Conservation (phyloP, 352 stramenopile species). For the Phytopythium sindhum region DNA sequence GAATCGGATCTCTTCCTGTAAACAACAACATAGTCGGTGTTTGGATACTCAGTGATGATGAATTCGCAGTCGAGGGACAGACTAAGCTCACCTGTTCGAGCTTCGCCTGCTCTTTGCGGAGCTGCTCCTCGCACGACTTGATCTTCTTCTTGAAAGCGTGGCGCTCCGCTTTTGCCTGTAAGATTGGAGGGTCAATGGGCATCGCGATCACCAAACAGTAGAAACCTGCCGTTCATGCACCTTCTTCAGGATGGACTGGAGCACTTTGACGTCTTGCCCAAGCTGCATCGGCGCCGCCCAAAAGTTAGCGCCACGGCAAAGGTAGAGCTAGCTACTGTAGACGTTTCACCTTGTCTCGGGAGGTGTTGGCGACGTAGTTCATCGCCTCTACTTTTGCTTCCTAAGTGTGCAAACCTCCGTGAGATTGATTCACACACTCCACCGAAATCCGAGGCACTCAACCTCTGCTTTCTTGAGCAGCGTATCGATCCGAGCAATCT, state of each 20-base stretch:
- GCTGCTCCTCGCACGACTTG: conserved; percentile 54
- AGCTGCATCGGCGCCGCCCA: conserved; percentile 30
- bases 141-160: conserved; percentile 83
- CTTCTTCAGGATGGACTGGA: conserved; percentile 78
- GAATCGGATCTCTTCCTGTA: conserved; percentile 70
- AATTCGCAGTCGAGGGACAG: not conserved
- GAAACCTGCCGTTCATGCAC: conserved; percentile 9
- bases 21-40: no score
- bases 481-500: conserved; percentile 70
- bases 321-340: not conserved
- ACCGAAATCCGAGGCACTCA: not conserved
- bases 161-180: conserved; percentile 69
- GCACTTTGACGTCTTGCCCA: conserved; percentile 62
- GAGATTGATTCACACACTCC: not conserved
- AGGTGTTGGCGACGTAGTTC: conserved; percentile 68
- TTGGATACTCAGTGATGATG: not conserved
- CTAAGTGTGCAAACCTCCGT: conserved; percentile 14
- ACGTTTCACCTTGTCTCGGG: conserved; percentile 62
- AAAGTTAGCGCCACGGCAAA: not conserved
- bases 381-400: conserved; percentile 73
- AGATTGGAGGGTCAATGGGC: not conserved
- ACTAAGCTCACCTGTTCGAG: conserved; percentile 54
- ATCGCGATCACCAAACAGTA: not conserved
- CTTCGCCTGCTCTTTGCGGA: conserved; percentile 51
- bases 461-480: conserved; percentile 75